Base-by-base conservation (phyloP, 2,329 filamentous ascomycete species). In the Hirsutella thompsonii region DNA sequence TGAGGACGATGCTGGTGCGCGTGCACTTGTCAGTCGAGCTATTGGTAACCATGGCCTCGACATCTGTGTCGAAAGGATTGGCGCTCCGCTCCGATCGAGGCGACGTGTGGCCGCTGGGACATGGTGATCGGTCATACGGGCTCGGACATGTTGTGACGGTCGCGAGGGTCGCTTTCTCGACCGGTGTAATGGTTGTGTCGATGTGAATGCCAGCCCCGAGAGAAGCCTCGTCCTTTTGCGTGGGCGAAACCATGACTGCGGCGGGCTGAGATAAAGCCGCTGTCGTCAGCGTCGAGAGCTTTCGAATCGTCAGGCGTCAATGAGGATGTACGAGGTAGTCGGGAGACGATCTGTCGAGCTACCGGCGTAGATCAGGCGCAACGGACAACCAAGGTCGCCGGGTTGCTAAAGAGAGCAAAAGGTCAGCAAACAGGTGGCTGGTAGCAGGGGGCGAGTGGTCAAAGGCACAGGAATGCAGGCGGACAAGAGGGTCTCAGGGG, bases 51-150 rank as follows among this genome's bases (percentile, higher is more conserved):
- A 70, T 67, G 29, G 70, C 72, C 53, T 78, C 74, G 38, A 77
- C 61, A 47, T 78, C 74, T 5, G 69, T 69, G 39, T 77, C 73
- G 50, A 76, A 78, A 19, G 72, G 71, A 48, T 73, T 72, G 43
- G 55, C 51, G 34, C 55, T 59, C 33, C 58, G 56, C 33, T 61
- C 57, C 1, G 67, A 66, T 34, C 56, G 55, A 1, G 71, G 69
- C 10, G 67, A 68, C 1, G 68, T 67, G 19, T 64, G 54, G 44
- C 61, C 61, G 46, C 60, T 64, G 38, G 55, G 46, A 33, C 56
- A 55, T 30, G 50, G 46, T 3, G 49, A 48, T n/a, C 48, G 46
- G 21, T 53, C 47, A 23, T 42, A 40, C n/a, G 52, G 43, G 11
- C 47, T 47, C 4, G 48, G 44, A 37, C 42, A 47, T 18, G 52